These are phyloP conservation scores for Raffaelea arxii DNA, from an alignment of 2,329 filamentous ascomycete species.

Conservation along the genomic window DNA sequence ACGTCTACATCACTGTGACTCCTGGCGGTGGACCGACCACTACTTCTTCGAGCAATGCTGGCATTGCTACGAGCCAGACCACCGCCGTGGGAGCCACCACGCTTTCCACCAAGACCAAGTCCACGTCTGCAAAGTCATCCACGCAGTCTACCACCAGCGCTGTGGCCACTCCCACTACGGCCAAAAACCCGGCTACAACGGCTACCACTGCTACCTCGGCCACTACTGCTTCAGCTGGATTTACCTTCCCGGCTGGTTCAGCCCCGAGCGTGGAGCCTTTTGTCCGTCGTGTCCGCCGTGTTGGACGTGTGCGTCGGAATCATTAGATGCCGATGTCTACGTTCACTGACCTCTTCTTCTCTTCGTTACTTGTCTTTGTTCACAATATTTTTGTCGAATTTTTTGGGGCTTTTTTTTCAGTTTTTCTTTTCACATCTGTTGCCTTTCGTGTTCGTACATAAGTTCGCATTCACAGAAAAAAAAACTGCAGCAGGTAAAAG, in stretches of 20 bases:
- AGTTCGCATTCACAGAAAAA: too few relatives aligned
- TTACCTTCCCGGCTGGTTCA: neutral
- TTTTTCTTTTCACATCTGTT: neutral
- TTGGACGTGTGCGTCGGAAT: neutral
- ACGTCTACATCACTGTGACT: constrained; percentile 9
- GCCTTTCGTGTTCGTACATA: neutral
- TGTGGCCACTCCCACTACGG: neutral
- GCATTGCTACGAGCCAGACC: neutral
- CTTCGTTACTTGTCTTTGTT: neutral
- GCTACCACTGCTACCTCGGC: neutral
- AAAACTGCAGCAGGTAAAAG: too few relatives aligned
- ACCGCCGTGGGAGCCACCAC: neutral
- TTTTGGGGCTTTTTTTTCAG: neutral
- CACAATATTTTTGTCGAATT: neutral
- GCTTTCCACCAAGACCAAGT: neutral
- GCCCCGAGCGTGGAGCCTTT: constrained; percentile 2
- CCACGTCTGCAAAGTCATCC: too few relatives aligned
- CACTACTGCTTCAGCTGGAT: neutral
- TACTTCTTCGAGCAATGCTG: neutral
- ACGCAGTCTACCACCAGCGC: neutral
- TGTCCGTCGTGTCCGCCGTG: neutral
- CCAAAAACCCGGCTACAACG: neutral
- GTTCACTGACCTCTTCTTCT: too few relatives aligned
- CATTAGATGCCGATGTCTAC: too few relatives aligned
- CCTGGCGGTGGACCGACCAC: too few relatives aligned